A percentile compares a stretch with the other conserved stretches of the same genome.
Evolutionary conservation across 106 monocot species (phyloP).

Genomic region (Allium fistulosum): DNA sequence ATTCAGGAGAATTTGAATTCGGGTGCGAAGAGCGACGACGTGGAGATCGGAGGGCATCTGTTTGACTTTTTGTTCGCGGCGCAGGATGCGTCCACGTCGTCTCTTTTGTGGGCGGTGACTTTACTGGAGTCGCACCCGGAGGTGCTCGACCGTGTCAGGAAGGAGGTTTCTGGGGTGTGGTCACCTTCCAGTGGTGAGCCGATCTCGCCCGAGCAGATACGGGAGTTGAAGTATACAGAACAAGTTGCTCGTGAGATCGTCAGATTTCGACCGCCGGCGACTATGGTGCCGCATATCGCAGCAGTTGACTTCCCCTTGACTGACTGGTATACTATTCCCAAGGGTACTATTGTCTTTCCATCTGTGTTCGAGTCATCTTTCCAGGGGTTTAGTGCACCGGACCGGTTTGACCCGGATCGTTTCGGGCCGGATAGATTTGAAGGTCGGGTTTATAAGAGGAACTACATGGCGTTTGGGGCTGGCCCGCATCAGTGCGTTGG

Average conservation of each 20-base stretch:
- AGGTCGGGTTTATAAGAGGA: conserved; percentile 61
- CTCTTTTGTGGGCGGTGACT: conserved; percentile 86
- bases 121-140: conserved; percentile 80
- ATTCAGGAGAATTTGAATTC: conserved; percentile 45
- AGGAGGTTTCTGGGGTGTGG: conserved; percentile 62
- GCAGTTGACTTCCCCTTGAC: conserved; percentile 54
- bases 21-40: conserved; percentile 20
- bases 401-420: conserved; percentile 85
- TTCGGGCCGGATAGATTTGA: conserved; percentile 59
- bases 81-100: conserved; percentile 92
- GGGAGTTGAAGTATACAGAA: conserved; percentile 67
- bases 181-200: conserved; percentile 40
- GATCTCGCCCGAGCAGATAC: conserved; percentile 46
- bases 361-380: conserved; percentile 73
- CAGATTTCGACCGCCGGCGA: conserved; percentile 75
- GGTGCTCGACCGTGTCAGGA: conserved; percentile 50
- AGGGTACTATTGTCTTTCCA: conserved; percentile 93
- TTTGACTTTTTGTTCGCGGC: conserved; percentile 97
- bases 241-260: conserved; percentile 77
- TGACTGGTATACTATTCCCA: conserved; percentile 78
- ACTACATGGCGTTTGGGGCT: conserved; percentile 84
- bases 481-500: conserved; percentile 94
- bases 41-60: conserved; percentile 65
- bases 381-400: conserved; percentile 83
- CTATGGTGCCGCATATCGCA: conserved; percentile 93